phyloP scores from a whole-genome alignment of 495 filamentous ascomycete species.

The Hypoxylon lienhwacheense region DNA sequence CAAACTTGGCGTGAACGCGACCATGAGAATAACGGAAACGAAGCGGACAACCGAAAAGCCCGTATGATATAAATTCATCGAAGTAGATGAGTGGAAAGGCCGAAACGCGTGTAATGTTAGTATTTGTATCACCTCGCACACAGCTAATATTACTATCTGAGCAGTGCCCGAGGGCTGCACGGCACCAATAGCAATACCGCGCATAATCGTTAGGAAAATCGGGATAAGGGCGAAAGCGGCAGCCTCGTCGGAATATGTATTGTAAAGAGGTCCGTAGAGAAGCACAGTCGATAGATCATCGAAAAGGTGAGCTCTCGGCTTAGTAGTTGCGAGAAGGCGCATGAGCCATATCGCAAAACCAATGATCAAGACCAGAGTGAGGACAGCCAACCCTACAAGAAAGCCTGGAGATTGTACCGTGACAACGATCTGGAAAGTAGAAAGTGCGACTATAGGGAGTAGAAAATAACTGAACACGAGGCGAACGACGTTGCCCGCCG shows the following conservation, averaged over 20 bases:
- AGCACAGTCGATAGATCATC: conserved; percentile 90
- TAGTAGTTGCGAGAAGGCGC: conserved; percentile 73
- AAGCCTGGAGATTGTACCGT: conserved; percentile 64
- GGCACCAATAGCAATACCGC: conserved; percentile 89
- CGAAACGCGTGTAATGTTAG: conserved; percentile 85
- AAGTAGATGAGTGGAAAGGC: conserved; percentile 86
- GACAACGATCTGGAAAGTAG: conserved; percentile 88
- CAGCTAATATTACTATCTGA: conserved; percentile 85
- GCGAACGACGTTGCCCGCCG: conserved; percentile 80
- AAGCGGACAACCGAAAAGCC: conserved; percentile 80
- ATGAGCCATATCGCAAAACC: conserved; percentile 77
- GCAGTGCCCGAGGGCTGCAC: conserved; percentile 91
- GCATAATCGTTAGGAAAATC: conserved; percentile 75
- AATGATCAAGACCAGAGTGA: conserved; percentile 71
- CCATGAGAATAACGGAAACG: conserved; percentile 75
- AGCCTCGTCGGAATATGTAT: conserved; percentile 91
- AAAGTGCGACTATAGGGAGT: conserved; percentile 80
- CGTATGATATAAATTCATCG: conserved; percentile 96
- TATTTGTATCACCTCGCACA: conserved; percentile 91
- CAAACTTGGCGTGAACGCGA: conserved; percentile 83
- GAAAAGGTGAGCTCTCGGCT: conserved; percentile 82
- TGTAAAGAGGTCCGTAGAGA: conserved; percentile 93
- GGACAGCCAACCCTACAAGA: conserved; percentile 69
- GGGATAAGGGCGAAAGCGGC: conserved; percentile 83
- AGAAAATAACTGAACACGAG: conserved; percentile 91